Percentiles rank a stretch among this genome's conserved stretches.
Conservation (phyloP, 805 yeast species). For the Komagataella mondaviorum region DNA sequence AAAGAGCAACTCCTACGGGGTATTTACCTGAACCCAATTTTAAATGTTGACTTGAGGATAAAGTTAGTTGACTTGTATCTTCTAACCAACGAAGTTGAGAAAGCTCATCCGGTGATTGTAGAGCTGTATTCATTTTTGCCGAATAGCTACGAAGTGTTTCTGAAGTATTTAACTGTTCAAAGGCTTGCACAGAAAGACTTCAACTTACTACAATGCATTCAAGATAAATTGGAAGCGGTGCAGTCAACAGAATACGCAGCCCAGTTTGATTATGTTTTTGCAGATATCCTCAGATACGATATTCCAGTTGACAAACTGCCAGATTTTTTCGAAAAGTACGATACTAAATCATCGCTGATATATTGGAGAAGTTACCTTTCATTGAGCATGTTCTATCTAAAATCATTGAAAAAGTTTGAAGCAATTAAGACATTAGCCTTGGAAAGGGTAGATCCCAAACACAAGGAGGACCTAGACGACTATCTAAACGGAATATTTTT, state of each 20-base stretch:
- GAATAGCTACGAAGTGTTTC: constrained; percentile 22
- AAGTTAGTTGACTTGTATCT: constrained; percentile 31
- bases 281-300: constrained; percentile 17
- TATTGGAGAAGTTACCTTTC: constrained; percentile 13
- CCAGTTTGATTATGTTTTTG: constrained; percentile 22
- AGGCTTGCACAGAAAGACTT: constrained; percentile 12
- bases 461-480: not conserved
- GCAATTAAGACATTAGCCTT: not conserved
- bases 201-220: constrained; percentile 3
- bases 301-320: constrained; percentile 9
- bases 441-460: not conserved
- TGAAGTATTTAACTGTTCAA: constrained; percentile 30
- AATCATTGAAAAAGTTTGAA: not conserved
- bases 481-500: not conserved
- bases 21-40: constrained; percentile 12
- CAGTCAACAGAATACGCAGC: constrained; percentile 11
- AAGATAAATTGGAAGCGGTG: constrained; percentile 11
- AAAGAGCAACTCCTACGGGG: constrained; percentile 24
- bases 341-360: constrained; percentile 4
- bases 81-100: constrained; percentile 18
- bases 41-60: constrained; percentile 19
- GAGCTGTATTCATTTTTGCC: constrained; percentile 15
- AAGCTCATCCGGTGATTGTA: constrained; percentile 22
- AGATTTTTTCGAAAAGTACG: constrained; percentile 14
- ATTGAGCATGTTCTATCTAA: not conserved